Conservation (phyloP, 2,329 filamentous ascomycete species). For the Truncatella angustata region DNA sequence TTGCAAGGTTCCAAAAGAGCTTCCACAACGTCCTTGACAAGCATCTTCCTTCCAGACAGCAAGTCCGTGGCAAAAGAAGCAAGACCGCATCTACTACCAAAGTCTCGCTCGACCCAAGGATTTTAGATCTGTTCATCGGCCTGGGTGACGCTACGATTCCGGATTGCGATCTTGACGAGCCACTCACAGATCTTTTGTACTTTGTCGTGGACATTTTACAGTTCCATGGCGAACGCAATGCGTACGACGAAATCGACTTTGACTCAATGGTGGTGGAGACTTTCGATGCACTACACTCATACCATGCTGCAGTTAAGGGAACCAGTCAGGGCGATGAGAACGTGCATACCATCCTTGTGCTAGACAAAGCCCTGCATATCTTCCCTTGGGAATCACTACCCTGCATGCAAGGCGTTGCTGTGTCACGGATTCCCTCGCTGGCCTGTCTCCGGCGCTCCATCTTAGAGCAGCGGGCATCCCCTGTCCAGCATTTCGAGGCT, state of each 20-base stretch:
- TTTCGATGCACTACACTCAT: slow-evolving; percentile 77
- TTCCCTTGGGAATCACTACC: slow-evolving; percentile 97
- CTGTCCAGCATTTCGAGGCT: slow-evolving; percentile 12
- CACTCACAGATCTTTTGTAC: slow-evolving; percentile 88
- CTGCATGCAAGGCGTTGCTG: slow-evolving; percentile 73
- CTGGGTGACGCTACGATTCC: slow-evolving; percentile 71
- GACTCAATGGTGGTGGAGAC: slow-evolving; percentile 88
- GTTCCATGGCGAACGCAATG: slow-evolving; percentile 93
- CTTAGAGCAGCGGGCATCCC: slow-evolving; percentile 42
- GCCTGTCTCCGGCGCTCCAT: slow-evolving; percentile 78
- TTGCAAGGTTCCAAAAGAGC: slow-evolving; percentile 73
- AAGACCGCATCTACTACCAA: slow-evolving; percentile 36
- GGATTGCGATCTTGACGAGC: slow-evolving; percentile 77
- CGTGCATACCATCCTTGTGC: slow-evolving; percentile 78
- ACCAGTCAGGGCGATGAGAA: slow-evolving; percentile 40
- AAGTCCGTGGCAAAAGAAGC: slow-evolving; percentile 54
- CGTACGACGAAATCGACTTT: slow-evolving; percentile 97
- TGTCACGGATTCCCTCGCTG: slow-evolving; percentile 86
- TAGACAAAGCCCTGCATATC: slow-evolving; percentile 86
- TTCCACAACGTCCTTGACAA: slow-evolving; percentile 80
- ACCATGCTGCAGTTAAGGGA: slow-evolving; percentile 57
- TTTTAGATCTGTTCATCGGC: slow-evolving; percentile 86
- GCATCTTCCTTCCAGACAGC: slow-evolving; percentile 78
- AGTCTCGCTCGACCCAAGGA: slow-evolving; percentile 54
- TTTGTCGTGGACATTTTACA: slow-evolving; percentile 96